phyloP scores from a whole-genome alignment of 78 protist genomes.

The Planoprotostelium fungivorum region DNA sequence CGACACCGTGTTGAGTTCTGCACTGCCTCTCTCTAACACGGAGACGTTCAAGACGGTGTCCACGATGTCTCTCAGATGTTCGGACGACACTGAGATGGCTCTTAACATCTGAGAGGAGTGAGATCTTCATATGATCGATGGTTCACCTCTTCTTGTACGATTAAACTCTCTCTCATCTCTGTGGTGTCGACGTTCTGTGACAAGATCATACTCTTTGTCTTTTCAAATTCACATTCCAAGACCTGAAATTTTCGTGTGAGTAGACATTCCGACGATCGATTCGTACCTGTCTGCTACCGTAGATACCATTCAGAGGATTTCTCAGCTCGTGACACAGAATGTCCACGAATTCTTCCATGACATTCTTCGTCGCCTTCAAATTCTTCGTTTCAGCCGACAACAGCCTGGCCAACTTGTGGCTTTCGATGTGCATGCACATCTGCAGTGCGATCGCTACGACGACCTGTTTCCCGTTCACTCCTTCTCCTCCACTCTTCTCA shows the following conservation, averaged over 20 bases:
- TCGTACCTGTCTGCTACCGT: no score
- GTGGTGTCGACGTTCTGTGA: no score
- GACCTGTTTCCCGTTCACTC: neutral
- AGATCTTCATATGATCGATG: no score
- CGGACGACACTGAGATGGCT: neutral
- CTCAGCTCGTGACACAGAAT: neutral
- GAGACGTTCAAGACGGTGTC: neutral
- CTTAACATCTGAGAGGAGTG: neutral
- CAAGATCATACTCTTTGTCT: no score
- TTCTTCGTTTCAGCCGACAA: neutral
- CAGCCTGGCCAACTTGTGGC: neutral
- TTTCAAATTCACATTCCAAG: no score
- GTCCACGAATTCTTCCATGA: neutral
- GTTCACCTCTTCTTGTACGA: no score
- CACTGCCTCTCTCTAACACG: neutral
- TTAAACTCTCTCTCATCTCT: no score
- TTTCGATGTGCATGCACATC: neutral
- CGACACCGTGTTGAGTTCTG: neutral
- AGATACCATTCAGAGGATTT: neutral
- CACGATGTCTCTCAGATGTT: neutral
- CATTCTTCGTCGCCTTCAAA: neutral
- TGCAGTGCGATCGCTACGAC: neutral
- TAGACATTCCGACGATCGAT: no score
- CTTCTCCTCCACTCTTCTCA: no score
- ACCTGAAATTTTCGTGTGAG: no score